These are phyloP conservation scores for Exserohilum turcica DNA, from an alignment of 2,329 filamentous ascomycete species.

Conservation along the genomic window DNA sequence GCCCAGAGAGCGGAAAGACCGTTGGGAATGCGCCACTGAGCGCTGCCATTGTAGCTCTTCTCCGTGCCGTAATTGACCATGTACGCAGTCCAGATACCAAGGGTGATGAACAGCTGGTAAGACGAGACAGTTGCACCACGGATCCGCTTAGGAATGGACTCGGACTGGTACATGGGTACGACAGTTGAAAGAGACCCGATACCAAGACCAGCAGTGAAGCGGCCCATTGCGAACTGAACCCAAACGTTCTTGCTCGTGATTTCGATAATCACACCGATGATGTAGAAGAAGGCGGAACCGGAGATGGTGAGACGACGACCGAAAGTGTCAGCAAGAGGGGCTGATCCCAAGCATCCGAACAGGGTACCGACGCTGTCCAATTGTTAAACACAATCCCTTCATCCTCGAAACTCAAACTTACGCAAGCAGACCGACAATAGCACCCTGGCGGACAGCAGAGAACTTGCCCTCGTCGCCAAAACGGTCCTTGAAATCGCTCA, in stretches of 20 bases:
- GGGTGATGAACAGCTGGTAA: constrained; percentile 72
- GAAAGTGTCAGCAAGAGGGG: constrained; percentile 65
- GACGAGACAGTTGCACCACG: constrained; percentile 66
- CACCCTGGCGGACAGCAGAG: constrained; percentile 41
- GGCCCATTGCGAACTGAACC: constrained; percentile 68
- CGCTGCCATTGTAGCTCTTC: constrained; percentile 53
- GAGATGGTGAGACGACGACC: constrained; percentile 68
- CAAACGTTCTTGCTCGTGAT: constrained; percentile 63
- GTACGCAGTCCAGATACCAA: constrained; percentile 64
- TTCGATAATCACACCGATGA: constrained; percentile 68
- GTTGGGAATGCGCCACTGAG: constrained; percentile 68
- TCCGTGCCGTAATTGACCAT: constrained; percentile 66
- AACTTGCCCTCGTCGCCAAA: constrained; percentile 43
- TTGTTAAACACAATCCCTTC: constrained; percentile 9
- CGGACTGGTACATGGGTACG: constrained; percentile 66
- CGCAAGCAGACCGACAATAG: constrained; percentile 45
- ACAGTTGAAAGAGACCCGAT: constrained; percentile 69
- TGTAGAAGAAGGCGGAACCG: constrained; percentile 65
- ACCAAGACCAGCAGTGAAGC: constrained; percentile 67
- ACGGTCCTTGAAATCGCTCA: constrained; percentile 41
- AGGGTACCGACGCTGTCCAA: constrained; percentile 66
- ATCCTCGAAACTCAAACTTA: constrained; percentile 18
- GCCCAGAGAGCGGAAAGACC: constrained; percentile 64
- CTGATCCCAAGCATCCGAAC: constrained; percentile 66
- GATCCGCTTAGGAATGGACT: constrained; percentile 68